phyloP scores from a whole-genome alignment of 805 yeast species.

The Monosporozyma yasuniensis region DNA sequence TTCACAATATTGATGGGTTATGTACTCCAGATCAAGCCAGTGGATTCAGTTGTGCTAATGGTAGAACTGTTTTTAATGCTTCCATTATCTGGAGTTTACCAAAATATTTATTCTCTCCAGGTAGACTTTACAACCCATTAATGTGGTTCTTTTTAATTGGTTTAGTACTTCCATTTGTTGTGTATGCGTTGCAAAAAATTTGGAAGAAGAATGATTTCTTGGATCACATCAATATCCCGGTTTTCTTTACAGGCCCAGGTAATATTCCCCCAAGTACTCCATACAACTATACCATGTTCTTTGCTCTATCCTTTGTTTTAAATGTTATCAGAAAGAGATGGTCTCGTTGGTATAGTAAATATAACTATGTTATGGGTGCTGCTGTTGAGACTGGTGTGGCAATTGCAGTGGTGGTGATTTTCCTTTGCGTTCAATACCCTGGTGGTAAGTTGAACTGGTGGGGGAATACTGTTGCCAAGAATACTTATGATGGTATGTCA shows the following conservation, averaged over 20 bases:
- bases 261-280: conserved; percentile 70
- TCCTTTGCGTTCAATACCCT: conserved; percentile 43
- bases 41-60: conserved; percentile 38
- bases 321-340: conserved; percentile 39
- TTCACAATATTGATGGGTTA: conserved; percentile 31
- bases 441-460: conserved; percentile 43
- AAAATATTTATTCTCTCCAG: conserved; percentile 40
- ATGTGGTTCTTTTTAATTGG: conserved; percentile 52
- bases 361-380: conserved; percentile 50
- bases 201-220: conserved; percentile 20
- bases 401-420: conserved; percentile 45
- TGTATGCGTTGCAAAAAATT: conserved; percentile 20
- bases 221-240: conserved; percentile 47
- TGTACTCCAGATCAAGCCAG: conserved; percentile 35
- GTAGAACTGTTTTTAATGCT: conserved; percentile 39
- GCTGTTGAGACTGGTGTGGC: conserved; percentile 62
- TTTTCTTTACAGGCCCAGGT: conserved; percentile 52
- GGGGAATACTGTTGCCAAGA: conserved; percentile 47
- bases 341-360: conserved; percentile 51
- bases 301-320: conserved; percentile 38
- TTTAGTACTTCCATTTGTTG: conserved; percentile 32
- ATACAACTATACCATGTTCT: conserved; percentile 52
- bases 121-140: conserved; percentile 45
- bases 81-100: conserved; percentile 49
- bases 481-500: conserved; percentile 30